These are phyloP conservation scores for Suhomyces sp. DNA, from an alignment of 805 yeast genomes.

Conservation along the genomic window DNA sequence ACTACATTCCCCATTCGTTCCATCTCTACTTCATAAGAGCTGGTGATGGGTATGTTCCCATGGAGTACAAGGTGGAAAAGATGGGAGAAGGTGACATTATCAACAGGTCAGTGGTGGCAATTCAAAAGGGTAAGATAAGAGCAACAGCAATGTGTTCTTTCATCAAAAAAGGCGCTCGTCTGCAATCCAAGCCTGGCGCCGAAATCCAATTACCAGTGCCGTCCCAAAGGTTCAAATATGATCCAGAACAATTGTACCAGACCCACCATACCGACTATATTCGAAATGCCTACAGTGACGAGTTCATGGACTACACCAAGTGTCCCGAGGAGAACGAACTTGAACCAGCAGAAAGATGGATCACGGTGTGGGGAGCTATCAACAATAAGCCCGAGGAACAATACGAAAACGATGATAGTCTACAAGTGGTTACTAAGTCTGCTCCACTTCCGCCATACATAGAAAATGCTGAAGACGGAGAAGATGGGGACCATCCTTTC, in stretches of 20 bases:
- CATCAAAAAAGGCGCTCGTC: slow-evolving; percentile 1
- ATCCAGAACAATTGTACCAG: slow-evolving; percentile 24
- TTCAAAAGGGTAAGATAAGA: slow-evolving; percentile 51
- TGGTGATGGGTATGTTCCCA: slow-evolving; percentile 46
- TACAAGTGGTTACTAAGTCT: slow-evolving; percentile 2
- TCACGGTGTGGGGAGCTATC: slow-evolving; percentile 41
- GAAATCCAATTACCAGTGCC: slow-evolving; percentile 1
- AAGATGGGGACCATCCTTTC: background rate
- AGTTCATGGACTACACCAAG: slow-evolving; percentile 30
- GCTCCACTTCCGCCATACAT: slow-evolving; percentile 6
- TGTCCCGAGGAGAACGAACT: slow-evolving; percentile 34
- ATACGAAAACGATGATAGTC: slow-evolving; percentile 3
- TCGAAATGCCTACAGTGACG: slow-evolving; percentile 38
- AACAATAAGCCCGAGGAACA: slow-evolving; percentile 17
- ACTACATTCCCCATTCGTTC: slow-evolving; percentile 52
- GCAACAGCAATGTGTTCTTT: slow-evolving; percentile 54
- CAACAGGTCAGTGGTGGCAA: slow-evolving; percentile 53
- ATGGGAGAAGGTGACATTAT: slow-evolving; percentile 53
- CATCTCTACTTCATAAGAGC: slow-evolving; percentile 63
- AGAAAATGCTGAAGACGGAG: background rate
- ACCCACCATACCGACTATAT: slow-evolving; percentile 38
- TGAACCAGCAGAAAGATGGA: slow-evolving; percentile 38
- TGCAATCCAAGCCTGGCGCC: background rate
- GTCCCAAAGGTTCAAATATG: slow-evolving; percentile 19
- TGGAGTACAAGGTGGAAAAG: slow-evolving; percentile 53